These are phyloP conservation scores for Leccinum uliginosum DNA, from an alignment of 768 basidiomycete genomes.

Conservation along the genomic window DNA sequence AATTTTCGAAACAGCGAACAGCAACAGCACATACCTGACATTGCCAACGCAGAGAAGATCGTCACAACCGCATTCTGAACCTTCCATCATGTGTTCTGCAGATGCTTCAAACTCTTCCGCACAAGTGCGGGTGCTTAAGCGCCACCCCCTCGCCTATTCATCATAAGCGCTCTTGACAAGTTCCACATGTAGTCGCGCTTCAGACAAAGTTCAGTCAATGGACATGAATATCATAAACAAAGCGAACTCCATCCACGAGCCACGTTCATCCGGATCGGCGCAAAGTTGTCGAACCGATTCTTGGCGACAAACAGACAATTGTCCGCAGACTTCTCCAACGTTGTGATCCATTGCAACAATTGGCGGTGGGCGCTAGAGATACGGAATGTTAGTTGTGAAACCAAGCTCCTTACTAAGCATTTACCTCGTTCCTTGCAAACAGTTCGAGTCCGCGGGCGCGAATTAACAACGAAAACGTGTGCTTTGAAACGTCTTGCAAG, in stretches of 20 bases:
- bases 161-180: slow-evolving; percentile 81
- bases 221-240: neutral
- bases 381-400: slow-evolving; percentile 2
- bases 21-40: too few relatives aligned
- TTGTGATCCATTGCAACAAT: slow-evolving; percentile 96
- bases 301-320: slow-evolving; percentile 72
- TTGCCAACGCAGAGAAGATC: too few relatives aligned
- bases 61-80: too few relatives aligned
- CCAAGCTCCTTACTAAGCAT: neutral
- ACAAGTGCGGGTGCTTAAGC: too few relatives aligned
- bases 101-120: too few relatives aligned
- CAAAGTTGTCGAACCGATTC: slow-evolving; percentile 92
- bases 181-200: slow-evolving; percentile 99
- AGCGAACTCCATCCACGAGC: slow-evolving; percentile 87
- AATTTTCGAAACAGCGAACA: too few relatives aligned
- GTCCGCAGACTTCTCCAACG: slow-evolving; percentile 74
- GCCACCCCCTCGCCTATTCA: slow-evolving; percentile 29
- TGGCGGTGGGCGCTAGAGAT: slow-evolving; percentile 70
- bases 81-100: too few relatives aligned
- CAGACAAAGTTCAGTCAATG: slow-evolving; percentile 4
- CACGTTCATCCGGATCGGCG: slow-evolving; percentile 88
- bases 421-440: slow-evolving; percentile 80
- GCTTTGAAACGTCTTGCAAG: slow-evolving; percentile 71
- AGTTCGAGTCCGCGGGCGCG: slow-evolving; percentile 86
- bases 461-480: slow-evolving; percentile 91